Evolutionary conservation across 192 early-diverging fungal species (phyloP), one percentile per base, ranked within the genome.

Genomic region (Backusella tarrabulga): DNA sequence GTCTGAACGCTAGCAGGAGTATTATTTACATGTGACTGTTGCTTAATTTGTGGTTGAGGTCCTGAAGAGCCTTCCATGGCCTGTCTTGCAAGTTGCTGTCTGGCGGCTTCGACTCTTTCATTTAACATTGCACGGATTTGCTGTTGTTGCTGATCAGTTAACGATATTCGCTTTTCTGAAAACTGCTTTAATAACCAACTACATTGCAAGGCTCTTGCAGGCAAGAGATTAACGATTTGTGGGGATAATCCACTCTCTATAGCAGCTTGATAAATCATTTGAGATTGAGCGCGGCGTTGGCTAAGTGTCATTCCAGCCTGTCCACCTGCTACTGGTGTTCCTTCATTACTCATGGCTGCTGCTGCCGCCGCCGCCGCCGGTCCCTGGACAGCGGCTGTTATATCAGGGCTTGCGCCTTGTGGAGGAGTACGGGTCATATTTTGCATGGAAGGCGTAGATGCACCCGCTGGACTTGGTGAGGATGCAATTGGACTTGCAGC

Each of bases 141-240:
- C 35, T 82, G 77, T 42, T 82, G 80, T 34, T 82, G 80, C 9
- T 17, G 26, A 1, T 50, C 34, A 4, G 73, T 82, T 0, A 82
- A 56, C 4, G 29, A 12, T 26, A 78, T 70, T 23, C 74, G 77
- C 6, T 66, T 50, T 36, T 78, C 73, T 2, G 76, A 56, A 11
- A 77, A 50, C 40, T 82, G 77, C 56, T 82, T 77, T 26, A 82
- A 26, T n/a, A 82, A 36, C 80, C 80, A 82, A 34, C 70, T 78
- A n/a, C 77, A 77, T 50, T 82, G 80, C 6, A 82, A 54, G 0
- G 80, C 80, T 14, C 77, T 68, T 3, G 44, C 72, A 12, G 80
- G 80, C 34, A 82, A 52, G 4, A 74, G 44, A 1, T 68, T 72
- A 0, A 78, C 80, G 42, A 82, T 60, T 26, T 77, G 76, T 63